Evolutionary conservation across 352 stramenopile genomes (phyloP).

Genomic region (Lagenidium sp.): DNA sequence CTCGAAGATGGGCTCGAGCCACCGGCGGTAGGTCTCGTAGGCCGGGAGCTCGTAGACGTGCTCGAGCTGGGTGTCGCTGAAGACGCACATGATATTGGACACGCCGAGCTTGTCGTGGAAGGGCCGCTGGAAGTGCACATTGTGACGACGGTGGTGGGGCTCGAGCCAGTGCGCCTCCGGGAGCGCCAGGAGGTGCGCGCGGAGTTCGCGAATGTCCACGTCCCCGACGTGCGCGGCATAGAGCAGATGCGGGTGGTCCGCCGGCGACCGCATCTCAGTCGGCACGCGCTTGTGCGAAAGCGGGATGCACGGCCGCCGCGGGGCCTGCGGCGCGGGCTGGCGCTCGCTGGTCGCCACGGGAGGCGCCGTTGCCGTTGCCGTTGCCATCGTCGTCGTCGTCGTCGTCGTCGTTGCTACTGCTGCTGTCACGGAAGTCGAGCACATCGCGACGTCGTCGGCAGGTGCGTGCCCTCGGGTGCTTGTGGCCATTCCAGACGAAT

Average conservation of each 20-base stretch:
- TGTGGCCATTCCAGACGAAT: too few relatives aligned
- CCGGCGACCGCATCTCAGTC: slow-evolving; percentile 31
- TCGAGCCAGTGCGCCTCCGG: slow-evolving; percentile 31
- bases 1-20: slow-evolving; percentile 73
- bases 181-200: slow-evolving; percentile 23
- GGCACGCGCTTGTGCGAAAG: slow-evolving; percentile 44
- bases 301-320: slow-evolving; percentile 26
- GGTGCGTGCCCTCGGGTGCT: neutral
- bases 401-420: neutral
- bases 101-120: slow-evolving; percentile 95
- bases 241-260: slow-evolving; percentile 25
- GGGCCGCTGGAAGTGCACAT: slow-evolving; percentile 85
- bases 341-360: slow-evolving; percentile 4
- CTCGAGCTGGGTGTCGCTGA: slow-evolving; percentile 94
- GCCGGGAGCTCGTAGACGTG: slow-evolving; percentile 89
- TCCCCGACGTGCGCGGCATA: slow-evolving; percentile 28
- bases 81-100: slow-evolving; percentile 93
- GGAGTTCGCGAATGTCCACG: slow-evolving; percentile 30
- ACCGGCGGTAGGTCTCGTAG: slow-evolving; percentile 40
- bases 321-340: slow-evolving; percentile 28
- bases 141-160: slow-evolving; percentile 38
- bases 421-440: neutral
- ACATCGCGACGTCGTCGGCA: neutral
- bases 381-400: neutral
- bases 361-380: neutral